Evolutionary conservation across 805 yeast genomes (phyloP), one percentile per base, ranked within the genome.

Genomic region (Candida hispaniensis): DNA sequence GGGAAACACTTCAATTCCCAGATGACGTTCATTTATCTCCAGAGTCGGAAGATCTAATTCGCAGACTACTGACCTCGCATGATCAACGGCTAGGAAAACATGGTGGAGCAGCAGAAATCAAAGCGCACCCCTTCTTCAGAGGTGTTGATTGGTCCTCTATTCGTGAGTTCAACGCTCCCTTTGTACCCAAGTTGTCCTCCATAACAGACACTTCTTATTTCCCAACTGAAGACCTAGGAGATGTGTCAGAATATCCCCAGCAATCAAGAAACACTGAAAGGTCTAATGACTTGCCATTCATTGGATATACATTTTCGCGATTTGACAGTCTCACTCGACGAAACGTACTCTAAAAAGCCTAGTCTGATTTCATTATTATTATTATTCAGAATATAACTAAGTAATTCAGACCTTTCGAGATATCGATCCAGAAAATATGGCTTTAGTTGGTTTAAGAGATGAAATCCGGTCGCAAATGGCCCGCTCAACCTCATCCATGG

Each of bases 121-220:
- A 85, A 57, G 71, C 67, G 36, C 96, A 85, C 59, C 93, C 94
- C 8, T 85, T 86, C 49, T 85, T 85, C 66, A 66, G 91, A 30
- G 96, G 96, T n/a, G 95, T 85, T 25, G 91, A 83, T 56, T 85
- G 96, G 96, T 75, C 76, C 35, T 73, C 81, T 11, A 85, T 85
- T 39, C 64, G 95, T 40, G 75, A 73, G 40, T 93, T 83, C 40
- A 83, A 77, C 47, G 95, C 95, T 3, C 96, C 96, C 14, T 85
- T 85, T 50, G 79, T 91, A 46, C 94, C 98, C 15, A 80, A 83
- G 52, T 67, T 91, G 52, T 73, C 85, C 47, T 79, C 93, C 8
- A 79, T 88, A 42, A 88, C 97, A 5, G 98, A 91, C 56, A 91
- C 98, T 0, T 69, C 96, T 48, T 88, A 88, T 64, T 91, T 91